phyloP scores from a whole-genome alignment of 2,329 filamentous ascomycete species.

The Fusarium pseudocircinatum region DNA sequence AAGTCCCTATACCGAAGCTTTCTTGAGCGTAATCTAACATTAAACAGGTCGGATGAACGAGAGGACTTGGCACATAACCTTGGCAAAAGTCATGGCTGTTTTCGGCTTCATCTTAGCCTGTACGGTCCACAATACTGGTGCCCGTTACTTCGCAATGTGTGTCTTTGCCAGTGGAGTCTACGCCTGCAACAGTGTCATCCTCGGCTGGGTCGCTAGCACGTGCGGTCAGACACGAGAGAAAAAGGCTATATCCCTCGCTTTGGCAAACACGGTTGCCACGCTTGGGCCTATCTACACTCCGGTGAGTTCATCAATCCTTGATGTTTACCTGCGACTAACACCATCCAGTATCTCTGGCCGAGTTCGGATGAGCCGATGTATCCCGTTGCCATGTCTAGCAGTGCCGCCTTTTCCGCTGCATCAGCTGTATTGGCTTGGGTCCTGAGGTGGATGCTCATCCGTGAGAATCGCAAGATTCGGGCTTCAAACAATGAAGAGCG shows the following conservation, averaged over 20 bases:
- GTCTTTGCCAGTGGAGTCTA: slow-evolving; percentile 52
- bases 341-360: slow-evolving; percentile 28
- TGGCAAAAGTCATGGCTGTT: slow-evolving; percentile 52
- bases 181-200: slow-evolving; percentile 54
- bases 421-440: slow-evolving; percentile 51
- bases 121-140: slow-evolving; percentile 37
- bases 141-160: slow-evolving; percentile 44
- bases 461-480: slow-evolving; percentile 48
- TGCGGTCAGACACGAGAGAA: slow-evolving; percentile 59
- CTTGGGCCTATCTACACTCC: slow-evolving; percentile 35
- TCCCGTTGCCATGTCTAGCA: slow-evolving; percentile 26
- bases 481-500: slow-evolving; percentile 32
- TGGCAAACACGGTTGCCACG: slow-evolving; percentile 32
- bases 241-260: slow-evolving; percentile 55
- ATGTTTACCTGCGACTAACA: neutral
- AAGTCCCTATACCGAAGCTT: accelerated
- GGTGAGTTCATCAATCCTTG: slow-evolving; percentile 16
- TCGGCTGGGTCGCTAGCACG: slow-evolving; percentile 54
- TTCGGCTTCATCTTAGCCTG: slow-evolving; percentile 33
- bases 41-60: slow-evolving; percentile 49
- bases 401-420: slow-evolving; percentile 43
- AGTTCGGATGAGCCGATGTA: slow-evolving; percentile 19
- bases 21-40: neutral
- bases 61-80: slow-evolving; percentile 57
- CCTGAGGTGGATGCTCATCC: slow-evolving; percentile 47